Evolutionary conservation across 768 basidiomycete species (phyloP).

Genomic region (Lactifluus hygrophoroides): DNA sequence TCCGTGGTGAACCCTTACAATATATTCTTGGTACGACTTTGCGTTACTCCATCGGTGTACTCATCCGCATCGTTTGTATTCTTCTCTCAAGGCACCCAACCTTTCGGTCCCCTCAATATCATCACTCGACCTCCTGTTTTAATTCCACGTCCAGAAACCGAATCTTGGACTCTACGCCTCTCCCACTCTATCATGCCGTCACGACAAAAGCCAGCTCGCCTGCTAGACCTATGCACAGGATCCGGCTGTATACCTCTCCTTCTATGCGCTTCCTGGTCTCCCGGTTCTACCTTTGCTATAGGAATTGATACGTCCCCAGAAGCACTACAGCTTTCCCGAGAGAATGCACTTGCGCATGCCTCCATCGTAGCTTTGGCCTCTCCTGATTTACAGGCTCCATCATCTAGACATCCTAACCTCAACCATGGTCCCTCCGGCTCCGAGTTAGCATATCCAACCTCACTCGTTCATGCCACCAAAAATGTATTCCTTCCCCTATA

Average conservation of each 20-base stretch:
- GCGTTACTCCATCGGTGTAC: neutral
- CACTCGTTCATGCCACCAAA: neutral
- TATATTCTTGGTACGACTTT: slow-evolving; percentile 71
- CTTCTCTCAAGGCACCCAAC: slow-evolving; percentile 54
- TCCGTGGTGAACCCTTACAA: slow-evolving; percentile 44
- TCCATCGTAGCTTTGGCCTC: neutral
- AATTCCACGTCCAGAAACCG: slow-evolving; percentile 94
- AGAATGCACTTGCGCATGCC: slow-evolving; percentile 33
- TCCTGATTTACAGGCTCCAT: neutral
- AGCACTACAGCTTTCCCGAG: slow-evolving; percentile 43
- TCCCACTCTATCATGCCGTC: slow-evolving; percentile 37
- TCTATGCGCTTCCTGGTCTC: slow-evolving; percentile 59
- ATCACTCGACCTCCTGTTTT: slow-evolving; percentile 69
- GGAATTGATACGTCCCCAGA: slow-evolving; percentile 62
- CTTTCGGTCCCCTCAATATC: slow-evolving; percentile 79
- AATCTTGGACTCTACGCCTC: slow-evolving; percentile 66
- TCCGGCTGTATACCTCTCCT: slow-evolving; percentile 87
- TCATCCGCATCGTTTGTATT: neutral
- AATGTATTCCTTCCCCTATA: slow-evolving; percentile 30
- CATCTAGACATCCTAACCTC: neutral
- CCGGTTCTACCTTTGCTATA: slow-evolving; percentile 43
- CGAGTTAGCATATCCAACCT: neutral
- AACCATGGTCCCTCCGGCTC: neutral
- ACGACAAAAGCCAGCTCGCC: slow-evolving; percentile 22
- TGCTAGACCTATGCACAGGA: slow-evolving; percentile 91